A percentile compares a stretch with the other conserved stretches of the same genome.
Conservation (phyloP, 176 grass and related monocot genomes). For the Eragrostis nindensis region DNA sequence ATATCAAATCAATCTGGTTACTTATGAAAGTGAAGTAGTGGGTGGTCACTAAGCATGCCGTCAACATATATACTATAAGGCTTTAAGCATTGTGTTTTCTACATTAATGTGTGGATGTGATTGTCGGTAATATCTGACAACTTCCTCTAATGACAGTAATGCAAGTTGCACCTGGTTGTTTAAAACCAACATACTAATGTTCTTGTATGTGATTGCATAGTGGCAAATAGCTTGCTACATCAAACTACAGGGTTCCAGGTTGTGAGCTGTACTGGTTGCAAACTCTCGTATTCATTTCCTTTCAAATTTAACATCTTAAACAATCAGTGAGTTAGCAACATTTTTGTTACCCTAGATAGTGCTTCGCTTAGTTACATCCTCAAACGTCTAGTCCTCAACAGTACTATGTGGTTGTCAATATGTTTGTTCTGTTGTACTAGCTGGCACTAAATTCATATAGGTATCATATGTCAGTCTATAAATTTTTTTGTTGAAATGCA, state of each 20-base stretch:
- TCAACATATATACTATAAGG: not conserved
- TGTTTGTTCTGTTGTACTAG: no score
- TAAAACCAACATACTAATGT: not conserved
- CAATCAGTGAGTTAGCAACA: no score
- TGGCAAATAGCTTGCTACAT: not conserved
- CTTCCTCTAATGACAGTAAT: not conserved
- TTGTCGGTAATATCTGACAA: not conserved
- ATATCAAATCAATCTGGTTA: not conserved
- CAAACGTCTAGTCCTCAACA: no score
- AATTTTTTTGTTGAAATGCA: no score
- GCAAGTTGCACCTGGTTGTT: not conserved
- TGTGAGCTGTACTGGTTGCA: not conserved
- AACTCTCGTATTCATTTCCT: not conserved
- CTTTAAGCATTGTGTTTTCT: not conserved
- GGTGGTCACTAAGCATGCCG: not conserved
- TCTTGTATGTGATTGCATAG: no score
- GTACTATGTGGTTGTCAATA: no score
- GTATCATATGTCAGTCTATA: no score
- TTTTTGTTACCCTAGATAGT: no score
- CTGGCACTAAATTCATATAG: no score
- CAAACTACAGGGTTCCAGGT: not conserved
- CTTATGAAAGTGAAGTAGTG: not conserved
- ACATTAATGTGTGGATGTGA: not conserved
- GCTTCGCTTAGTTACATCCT: no score
- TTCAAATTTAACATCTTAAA: no score